Evolutionary conservation across 1,139 yeast genomes (phyloP), one percentile per base, ranked within the genome.

Genomic region (Debaryomyces coudertii): DNA sequence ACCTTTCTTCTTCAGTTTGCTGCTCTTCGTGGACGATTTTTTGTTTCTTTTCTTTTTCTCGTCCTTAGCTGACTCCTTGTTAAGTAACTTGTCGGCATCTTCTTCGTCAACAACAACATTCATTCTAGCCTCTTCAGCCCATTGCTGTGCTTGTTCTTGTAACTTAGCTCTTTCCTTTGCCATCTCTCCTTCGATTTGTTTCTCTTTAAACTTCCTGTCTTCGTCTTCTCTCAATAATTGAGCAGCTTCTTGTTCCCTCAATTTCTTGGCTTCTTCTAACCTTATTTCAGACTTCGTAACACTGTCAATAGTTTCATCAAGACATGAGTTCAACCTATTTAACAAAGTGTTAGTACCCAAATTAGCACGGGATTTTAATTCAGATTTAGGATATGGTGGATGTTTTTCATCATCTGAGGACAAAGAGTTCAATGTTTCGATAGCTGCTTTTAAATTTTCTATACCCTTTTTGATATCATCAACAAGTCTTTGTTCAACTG

Each of bases 71-170:
- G 69, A 74, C 40, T 64, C 73, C 24, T 66, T 57, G 45, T 64
- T 64, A 40, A 58, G 54, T 28, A 58, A 55, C 29, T 66, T 69
- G 40, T 65, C 65, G 38, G 71, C 71, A 20, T 66, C 69, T 4
- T 67, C 70, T 5, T 68, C 75, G 16, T 68, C 72, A 7, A 57
- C 74, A 6, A 60, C 60, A 18, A 66, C 61, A 40, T 61, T 59
- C 56, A 61, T 54, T 50, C 77, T 62, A 39, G 80, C 71, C 54
- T 79, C 80, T 60, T 82, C 86, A 31, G 87, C 87, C 93, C 95
- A 85, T 61, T 85, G 85, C 55, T 81, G 81, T 5, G 96, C 95
- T 61, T 89, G 93, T 54, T 85, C 90, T 61, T 87, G 95, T 46
- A 89, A 72, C 47, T 71, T 77, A 50, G 78, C 79, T 61, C 92